These are phyloP conservation scores for Paramecium primaurelia DNA, from an alignment of 73 alveolate species.

Conservation along the genomic window DNA sequence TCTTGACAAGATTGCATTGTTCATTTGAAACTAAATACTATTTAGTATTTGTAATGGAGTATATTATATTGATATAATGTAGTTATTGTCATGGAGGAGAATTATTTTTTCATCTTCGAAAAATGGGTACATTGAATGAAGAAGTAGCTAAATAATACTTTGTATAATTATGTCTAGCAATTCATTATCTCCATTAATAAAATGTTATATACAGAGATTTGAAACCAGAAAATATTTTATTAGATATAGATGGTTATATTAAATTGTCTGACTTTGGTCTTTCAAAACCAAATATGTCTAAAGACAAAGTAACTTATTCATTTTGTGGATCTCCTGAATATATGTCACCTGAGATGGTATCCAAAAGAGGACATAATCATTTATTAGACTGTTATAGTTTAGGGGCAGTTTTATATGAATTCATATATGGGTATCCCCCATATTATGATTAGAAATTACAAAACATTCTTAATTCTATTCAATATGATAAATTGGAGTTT, in stretches of 20 bases:
- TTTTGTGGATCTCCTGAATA: slow-evolving; percentile 96
- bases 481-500: slow-evolving; percentile 41
- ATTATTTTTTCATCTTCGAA: slow-evolving; percentile 67
- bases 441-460: slow-evolving; percentile 65
- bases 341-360: slow-evolving; percentile 91
- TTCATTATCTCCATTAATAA: slow-evolving; percentile 73
- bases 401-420: slow-evolving; percentile 87
- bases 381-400: slow-evolving; percentile 77
- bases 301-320: slow-evolving; percentile 60
- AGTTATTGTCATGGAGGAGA: slow-evolving; percentile 75
- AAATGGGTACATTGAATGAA: slow-evolving; percentile 70
- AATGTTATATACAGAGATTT: slow-evolving; percentile 74
- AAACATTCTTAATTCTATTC: slow-evolving; percentile 67
- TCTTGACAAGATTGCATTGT: slow-evolving; percentile 33
- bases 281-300: slow-evolving; percentile 66
- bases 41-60: slow-evolving; percentile 71
- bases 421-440: slow-evolving; percentile 87
- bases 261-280: slow-evolving; percentile 87
- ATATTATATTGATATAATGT: not conserved
- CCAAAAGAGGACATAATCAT: slow-evolving; percentile 59
- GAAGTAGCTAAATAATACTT: slow-evolving; percentile 77
- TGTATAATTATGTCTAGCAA: slow-evolving; percentile 75
- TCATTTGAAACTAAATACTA: slow-evolving; percentile 61
- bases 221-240: slow-evolving; percentile 90
- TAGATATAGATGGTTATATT: slow-evolving; percentile 85